These are phyloP conservation scores for Venturiaceae sp. DNA, from an alignment of 2,329 filamentous ascomycete genomes.

Conservation along the genomic window DNA sequence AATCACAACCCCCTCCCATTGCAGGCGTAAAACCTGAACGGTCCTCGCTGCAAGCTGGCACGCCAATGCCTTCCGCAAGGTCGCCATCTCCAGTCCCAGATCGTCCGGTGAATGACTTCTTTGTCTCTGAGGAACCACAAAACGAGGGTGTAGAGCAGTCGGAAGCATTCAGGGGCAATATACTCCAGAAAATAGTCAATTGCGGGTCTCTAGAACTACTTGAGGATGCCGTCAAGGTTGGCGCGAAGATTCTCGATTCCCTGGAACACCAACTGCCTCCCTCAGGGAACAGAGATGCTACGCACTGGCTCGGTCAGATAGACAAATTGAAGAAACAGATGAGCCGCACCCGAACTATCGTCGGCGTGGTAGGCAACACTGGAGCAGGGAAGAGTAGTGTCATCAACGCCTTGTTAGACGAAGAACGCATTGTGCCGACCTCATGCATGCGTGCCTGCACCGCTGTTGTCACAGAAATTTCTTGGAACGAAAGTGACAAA, in stretches of 20 bases:
- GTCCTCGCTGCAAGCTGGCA: background rate
- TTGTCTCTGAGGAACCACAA: background rate
- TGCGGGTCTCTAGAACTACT: background rate
- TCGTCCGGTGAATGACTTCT: background rate
- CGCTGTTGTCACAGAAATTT: constrained; percentile 50
- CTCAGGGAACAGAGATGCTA: background rate
- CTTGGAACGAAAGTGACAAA: constrained; percentile 40
- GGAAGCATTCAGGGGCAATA: background rate
- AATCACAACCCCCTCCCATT: background rate
- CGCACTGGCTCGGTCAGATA: background rate
- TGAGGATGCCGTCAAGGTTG: background rate
- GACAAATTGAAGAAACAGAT: background rate
- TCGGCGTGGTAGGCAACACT: constrained; percentile 53
- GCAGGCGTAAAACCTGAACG: background rate
- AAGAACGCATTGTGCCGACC: constrained; percentile 46
- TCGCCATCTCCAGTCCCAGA: background rate
- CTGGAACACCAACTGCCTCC: background rate
- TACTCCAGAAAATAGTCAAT: background rate
- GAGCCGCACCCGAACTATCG: constrained; percentile 30
- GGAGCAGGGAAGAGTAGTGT: constrained; percentile 53
- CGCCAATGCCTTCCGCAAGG: background rate
- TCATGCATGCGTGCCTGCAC: constrained; percentile 55
- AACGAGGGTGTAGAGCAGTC: background rate
- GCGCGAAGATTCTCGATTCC: background rate
- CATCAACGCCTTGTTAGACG: constrained; percentile 54